Evolutionary conservation across 2,329 filamentous ascomycete genomes (phyloP).

Genomic region (Colletotrichum musicola): DNA sequence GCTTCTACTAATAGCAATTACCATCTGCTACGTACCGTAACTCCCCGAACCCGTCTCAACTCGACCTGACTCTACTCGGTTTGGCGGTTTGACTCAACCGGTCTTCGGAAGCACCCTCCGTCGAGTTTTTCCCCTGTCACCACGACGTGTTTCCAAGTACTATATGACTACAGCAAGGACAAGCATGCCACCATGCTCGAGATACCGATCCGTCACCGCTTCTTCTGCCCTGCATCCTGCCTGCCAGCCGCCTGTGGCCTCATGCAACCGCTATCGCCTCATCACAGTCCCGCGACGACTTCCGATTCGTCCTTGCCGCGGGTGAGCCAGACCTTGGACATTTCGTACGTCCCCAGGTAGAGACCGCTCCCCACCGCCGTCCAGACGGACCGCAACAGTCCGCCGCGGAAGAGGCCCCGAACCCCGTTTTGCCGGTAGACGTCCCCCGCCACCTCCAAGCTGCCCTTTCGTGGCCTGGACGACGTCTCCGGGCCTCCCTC

Average conservation of each 20-base stretch:
- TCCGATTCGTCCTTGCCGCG: conserved; percentile 56
- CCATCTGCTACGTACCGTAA: not conserved
- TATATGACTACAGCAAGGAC: not conserved
- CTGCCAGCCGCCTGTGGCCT: not conserved
- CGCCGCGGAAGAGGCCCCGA: conserved; percentile 82
- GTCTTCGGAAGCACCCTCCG: conserved; percentile 11
- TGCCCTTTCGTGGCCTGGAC: conserved; percentile 49
- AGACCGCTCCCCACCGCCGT: conserved; percentile 85
- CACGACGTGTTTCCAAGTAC: not conserved
- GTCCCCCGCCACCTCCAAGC: conserved; percentile 72
- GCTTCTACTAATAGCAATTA: not conserved
- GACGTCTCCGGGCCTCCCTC: conserved; percentile 44
- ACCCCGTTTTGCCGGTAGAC: conserved; percentile 77
- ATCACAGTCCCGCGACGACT: conserved; percentile 49
- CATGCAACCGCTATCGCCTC: conserved; percentile 8
- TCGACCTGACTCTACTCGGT: not conserved
- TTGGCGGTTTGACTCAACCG: not conserved
- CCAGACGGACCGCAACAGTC: conserved; percentile 79
- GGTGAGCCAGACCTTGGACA: conserved; percentile 75
- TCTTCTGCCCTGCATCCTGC: conserved; percentile 21
- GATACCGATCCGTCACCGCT: conserved; percentile 14
- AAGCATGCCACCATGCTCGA: not conserved
- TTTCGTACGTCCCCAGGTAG: conserved; percentile 89
- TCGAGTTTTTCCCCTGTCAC: not conserved
- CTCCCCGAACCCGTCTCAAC: not conserved